Conservation (phyloP, 2,329 filamentous ascomycete genomes). For the Lasiodiplodia gonubiensis region DNA sequence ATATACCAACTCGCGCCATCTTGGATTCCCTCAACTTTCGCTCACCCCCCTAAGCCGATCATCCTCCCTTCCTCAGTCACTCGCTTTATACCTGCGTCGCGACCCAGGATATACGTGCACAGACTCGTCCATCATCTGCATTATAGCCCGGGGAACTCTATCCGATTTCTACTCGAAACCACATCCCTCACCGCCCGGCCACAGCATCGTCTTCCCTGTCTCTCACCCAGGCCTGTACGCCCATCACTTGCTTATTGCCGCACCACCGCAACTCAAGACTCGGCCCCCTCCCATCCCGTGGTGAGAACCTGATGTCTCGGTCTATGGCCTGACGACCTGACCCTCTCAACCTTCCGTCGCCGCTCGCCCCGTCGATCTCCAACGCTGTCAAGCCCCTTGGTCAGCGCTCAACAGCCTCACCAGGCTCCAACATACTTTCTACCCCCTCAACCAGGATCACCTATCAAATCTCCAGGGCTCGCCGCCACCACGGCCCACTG, state of each 20-base stretch:
- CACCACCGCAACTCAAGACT: slow-evolving; percentile 15
- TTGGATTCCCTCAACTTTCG: not conserved
- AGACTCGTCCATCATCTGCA: slow-evolving; percentile 4
- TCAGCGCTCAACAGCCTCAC: slow-evolving; percentile 8
- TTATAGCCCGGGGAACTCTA: slow-evolving; percentile 14
- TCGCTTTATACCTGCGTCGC: slow-evolving; percentile 13
- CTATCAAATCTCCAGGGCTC: slow-evolving; percentile 1
- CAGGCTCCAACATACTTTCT: slow-evolving; percentile 15
- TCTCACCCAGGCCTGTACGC: not conserved
- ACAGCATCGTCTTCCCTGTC: slow-evolving; percentile 16
- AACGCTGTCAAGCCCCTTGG: slow-evolving; percentile 1
- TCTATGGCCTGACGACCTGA: slow-evolving; percentile 18
- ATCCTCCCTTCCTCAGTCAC: slow-evolving; percentile 5
- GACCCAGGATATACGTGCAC: slow-evolving; percentile 20
- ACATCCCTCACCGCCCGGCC: slow-evolving; percentile 25
- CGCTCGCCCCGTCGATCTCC: slow-evolving; percentile 1
- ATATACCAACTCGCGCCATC: slow-evolving; percentile 10
- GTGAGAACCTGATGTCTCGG: slow-evolving; percentile 23
- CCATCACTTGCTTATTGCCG: slow-evolving; percentile 24
- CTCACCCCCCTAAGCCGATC: slow-evolving; percentile 2
- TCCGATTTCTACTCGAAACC: slow-evolving; percentile 29
- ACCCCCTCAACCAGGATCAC: slow-evolving; percentile 12
- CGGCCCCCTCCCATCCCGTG: not conserved
- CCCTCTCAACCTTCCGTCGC: slow-evolving; percentile 3
- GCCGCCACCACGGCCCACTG: not conserved